These are phyloP conservation scores for Nepenthes gracilis DNA, from an alignment of 148 eudicot species.

Conservation along the genomic window DNA sequence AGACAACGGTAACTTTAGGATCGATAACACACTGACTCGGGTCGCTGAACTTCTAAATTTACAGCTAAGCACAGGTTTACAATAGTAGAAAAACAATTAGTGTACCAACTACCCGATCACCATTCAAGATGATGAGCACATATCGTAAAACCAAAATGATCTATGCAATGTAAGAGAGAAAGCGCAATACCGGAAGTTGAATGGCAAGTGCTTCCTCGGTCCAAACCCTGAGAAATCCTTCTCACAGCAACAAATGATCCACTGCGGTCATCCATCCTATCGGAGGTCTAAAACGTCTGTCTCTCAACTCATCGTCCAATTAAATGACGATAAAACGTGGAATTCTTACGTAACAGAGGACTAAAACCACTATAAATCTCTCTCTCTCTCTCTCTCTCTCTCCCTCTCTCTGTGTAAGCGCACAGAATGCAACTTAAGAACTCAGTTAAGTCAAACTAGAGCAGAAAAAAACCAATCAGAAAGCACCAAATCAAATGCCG, in stretches of 20 bases:
- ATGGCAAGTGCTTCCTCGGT: conserved; percentile 60
- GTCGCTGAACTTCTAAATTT: conserved; percentile 11
- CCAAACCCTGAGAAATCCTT: conserved; percentile 67
- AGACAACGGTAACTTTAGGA: conserved; percentile 11
- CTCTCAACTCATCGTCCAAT: conserved; percentile 4
- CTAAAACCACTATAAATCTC: too few relatives aligned
- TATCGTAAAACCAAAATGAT: conserved; percentile 23
- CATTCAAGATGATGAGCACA: too few relatives aligned
- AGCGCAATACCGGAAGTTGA: conserved; percentile 71
- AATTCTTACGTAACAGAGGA: too few relatives aligned
- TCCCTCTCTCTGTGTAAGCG: too few relatives aligned
- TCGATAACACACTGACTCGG: conserved; percentile 12
- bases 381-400: too few relatives aligned
- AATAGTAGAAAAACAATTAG: neutral
- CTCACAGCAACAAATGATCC: conserved; percentile 95
- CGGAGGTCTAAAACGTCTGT: neutral
- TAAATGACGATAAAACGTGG: neutral
- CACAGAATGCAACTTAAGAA: too few relatives aligned
- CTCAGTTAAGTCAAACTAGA: too few relatives aligned
- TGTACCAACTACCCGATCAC: too few relatives aligned
- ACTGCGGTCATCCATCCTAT: conserved; percentile 74
- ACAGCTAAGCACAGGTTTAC: conserved; percentile 26
- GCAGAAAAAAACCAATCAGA: too few relatives aligned
- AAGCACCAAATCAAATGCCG: too few relatives aligned
- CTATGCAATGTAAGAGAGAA: conserved; percentile 10